A percentile compares a stretch with the other conserved stretches of the same genome.
These are phyloP conservation scores for Sisymbrium altissimum DNA, from an alignment of 345 rosid species.

Conservation along the genomic window DNA sequence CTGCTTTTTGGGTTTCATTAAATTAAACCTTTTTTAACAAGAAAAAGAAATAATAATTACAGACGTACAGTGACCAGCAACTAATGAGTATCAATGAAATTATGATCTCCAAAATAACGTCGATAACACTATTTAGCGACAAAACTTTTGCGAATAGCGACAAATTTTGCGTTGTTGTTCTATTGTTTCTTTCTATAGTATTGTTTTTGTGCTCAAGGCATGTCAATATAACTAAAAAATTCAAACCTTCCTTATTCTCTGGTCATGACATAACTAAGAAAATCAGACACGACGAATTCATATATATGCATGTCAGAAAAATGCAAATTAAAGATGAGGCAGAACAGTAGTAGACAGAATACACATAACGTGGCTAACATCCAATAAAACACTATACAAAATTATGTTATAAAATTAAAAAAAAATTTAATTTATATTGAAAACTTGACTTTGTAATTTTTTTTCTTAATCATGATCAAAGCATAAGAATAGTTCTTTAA, in stretches of 20 bases:
- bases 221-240: no score
- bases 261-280: no score
- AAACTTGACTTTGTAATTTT: not conserved
- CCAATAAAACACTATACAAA: not conserved
- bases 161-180: not conserved
- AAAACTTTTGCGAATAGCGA: not conserved
- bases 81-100: not conserved
- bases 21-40: not conserved
- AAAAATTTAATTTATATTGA: not conserved
- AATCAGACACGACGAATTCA: not conserved
- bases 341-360: not conserved
- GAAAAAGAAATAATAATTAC: not conserved
- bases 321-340: not conserved
- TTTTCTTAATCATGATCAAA: not conserved
- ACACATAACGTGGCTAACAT: not conserved
- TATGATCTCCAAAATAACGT: not conserved
- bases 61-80: not conserved
- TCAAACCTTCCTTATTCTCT: not conserved
- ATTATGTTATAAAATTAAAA: not conserved
- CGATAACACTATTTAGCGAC: not conserved
- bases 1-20: not conserved
- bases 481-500: not conserved
- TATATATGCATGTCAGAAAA: not conserved
- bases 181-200: not conserved
- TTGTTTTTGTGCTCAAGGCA: not conserved